These are phyloP conservation scores for Acidiella bohemica DNA, from an alignment of 495 filamentous ascomycete species.

Conservation along the genomic window DNA sequence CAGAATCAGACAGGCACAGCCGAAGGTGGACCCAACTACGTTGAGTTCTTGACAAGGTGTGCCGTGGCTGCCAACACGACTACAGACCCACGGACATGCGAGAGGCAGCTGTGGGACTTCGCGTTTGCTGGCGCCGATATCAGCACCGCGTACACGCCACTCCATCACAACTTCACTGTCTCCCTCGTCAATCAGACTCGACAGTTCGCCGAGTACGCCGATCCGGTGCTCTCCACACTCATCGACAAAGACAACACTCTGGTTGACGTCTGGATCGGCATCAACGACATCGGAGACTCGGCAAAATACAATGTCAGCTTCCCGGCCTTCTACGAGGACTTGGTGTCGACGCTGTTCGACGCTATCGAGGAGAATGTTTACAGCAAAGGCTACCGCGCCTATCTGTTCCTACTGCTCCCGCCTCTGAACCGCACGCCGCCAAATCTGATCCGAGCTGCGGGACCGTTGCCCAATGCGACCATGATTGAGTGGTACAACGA, in stretches of 20 bases:
- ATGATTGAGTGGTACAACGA: conserved; percentile 34
- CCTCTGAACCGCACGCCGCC: conserved; percentile 36
- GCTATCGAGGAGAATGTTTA: conserved; percentile 30
- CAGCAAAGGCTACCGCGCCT: conserved; percentile 34
- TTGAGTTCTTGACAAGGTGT: conserved; percentile 38
- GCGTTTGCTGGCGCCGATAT: conserved; percentile 43
- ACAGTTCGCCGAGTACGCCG: conserved; percentile 10
- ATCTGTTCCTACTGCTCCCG: conserved; percentile 39
- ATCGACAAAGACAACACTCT: conserved; percentile 7
- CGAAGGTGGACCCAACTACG: conserved; percentile 39
- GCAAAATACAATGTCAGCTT: conserved; percentile 12
- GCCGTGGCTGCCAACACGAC: conserved; percentile 27
- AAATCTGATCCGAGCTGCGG: conserved; percentile 23
- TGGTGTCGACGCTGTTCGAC: conserved; percentile 30
- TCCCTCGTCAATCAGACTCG: conserved; percentile 10
- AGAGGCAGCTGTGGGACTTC: conserved; percentile 41
- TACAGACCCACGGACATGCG: conserved; percentile 30
- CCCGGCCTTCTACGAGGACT: conserved; percentile 27
- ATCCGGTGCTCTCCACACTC: conserved; percentile 10
- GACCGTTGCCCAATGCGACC: conserved; percentile 35
- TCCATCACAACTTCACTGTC: conserved; percentile 38
- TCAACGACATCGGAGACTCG: conserved; percentile 21
- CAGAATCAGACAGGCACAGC: conserved; percentile 36
- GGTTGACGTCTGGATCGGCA: conserved; percentile 16
- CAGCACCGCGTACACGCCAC: conserved; percentile 30